phyloP scores from a whole-genome alignment of 1,284 basidiomycete genomes.

The Ustilago loliicola region DNA sequence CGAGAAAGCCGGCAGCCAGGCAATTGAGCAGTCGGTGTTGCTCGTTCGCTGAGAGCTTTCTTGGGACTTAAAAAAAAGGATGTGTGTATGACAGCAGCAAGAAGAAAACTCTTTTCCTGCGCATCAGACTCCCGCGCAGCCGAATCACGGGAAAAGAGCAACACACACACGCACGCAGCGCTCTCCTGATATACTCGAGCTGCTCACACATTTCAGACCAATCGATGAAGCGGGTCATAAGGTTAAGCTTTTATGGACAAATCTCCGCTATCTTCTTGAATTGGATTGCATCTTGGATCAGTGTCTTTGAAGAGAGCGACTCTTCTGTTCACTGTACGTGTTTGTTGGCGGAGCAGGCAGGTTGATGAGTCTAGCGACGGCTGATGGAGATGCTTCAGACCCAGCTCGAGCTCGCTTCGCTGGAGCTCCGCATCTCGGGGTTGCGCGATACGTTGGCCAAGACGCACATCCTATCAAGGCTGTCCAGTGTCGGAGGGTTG shows the following conservation, averaged over 20 bases:
- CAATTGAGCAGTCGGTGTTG: conserved; percentile 1
- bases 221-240: not conserved
- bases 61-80: conserved; percentile 3
- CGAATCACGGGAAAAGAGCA: conserved; percentile 3
- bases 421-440: not conserved
- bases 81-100: conserved; percentile 9
- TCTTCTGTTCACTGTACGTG: no score
- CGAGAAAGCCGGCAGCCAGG: not conserved
- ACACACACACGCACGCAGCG: conserved; percentile 7
- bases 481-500: not conserved
- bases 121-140: not conserved
- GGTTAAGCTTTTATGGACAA: not conserved
- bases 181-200: no score
- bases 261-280: no score
- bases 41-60: not conserved
- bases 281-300: no score
- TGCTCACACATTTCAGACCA: no score
- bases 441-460: not conserved
- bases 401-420: not conserved
- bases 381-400: no score
- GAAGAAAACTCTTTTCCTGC: conserved; percentile 11
- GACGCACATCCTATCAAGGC: not conserved
- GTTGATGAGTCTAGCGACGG: no score
- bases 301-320: no score
- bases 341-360: no score